Percentiles rank a stretch among this genome's conserved stretches.
Conservation (phyloP, 495 filamentous ascomycete species). For the Tuber indicum region DNA sequence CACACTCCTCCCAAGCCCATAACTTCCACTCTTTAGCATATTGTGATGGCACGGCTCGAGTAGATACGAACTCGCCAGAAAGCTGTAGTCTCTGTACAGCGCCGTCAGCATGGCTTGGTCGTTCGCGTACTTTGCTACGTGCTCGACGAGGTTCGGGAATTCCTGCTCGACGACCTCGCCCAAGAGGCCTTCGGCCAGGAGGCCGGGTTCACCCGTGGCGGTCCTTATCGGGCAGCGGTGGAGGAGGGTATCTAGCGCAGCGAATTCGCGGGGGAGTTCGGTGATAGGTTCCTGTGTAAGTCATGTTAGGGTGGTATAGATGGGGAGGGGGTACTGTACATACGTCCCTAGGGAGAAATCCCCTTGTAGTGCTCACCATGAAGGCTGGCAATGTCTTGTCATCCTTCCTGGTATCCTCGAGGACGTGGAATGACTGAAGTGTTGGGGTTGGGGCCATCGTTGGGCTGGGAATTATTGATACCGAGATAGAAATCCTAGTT, state of each 20-base stretch:
- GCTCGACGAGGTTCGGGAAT: conserved; percentile 66
- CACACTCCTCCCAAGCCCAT: conserved; percentile 65
- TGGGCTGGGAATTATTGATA: background rate
- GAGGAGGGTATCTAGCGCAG: conserved; percentile 60
- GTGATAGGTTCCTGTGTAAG: conserved; percentile 52
- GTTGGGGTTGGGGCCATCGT: conserved; percentile 20
- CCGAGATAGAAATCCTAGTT: background rate
- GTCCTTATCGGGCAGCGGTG: conserved; percentile 69
- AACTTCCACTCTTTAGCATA: conserved; percentile 55
- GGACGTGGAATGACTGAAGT: conserved; percentile 45
- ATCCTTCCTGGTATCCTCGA: conserved; percentile 55
- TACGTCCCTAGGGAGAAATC: conserved; percentile 61
- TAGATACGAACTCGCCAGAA: conserved; percentile 78
- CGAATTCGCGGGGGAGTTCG: conserved; percentile 61
- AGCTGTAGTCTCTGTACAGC: conserved; percentile 82
- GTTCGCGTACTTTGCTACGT: conserved; percentile 59
- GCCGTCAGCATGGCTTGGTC: conserved; percentile 73
- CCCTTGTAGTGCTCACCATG: conserved; percentile 76
- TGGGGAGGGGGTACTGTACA: conserved; percentile 8
- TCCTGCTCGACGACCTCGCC: conserved; percentile 60
- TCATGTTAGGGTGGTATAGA: conserved; percentile 43
- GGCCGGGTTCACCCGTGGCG: conserved; percentile 60
- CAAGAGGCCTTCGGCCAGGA: conserved; percentile 64
- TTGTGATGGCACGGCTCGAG: conserved; percentile 89
- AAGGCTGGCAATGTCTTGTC: conserved; percentile 65